Base-by-base conservation (phyloP, 1,284 basidiomycete genomes). In the Pseudozyma sp. region DNA sequence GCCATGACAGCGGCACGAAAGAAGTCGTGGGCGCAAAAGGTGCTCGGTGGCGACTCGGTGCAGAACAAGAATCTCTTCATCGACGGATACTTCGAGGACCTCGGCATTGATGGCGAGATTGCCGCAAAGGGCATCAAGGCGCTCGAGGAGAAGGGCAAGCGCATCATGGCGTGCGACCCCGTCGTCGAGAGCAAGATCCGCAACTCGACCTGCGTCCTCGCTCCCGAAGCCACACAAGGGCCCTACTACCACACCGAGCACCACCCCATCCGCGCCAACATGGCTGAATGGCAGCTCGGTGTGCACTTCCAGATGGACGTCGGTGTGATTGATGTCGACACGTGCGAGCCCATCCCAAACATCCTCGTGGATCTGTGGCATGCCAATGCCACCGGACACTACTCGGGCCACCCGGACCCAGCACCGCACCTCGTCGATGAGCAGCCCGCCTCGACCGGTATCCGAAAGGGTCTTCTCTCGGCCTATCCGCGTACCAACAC, bases 301-400 rank as follows among this genome's bases (percentile, higher is more conserved):
- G 81, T 89, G 7, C 81, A 85, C 34, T 85, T 89, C 75, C 68
- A 75, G 60, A 86, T 91, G 68, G 89, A 92, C 74, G 90, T 92
- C 43, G 90, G 90, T 34, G 88, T 91, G 8, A 90, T 92, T 61
- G 90, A 92, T 75, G 88, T 91, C 8, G 88, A 90, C 73, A 91
- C 90, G 1, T 92, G 91, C 85, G 85, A 89, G 75, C 90, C 91
- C 17, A 85, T 91, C 0, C 87, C 88, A 4, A 88, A 90, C 79
- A 89, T 89, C 39, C 87, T 92, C 31, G 90, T 92, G 24, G 91
- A 92, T 77, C 88, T 92, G 44, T 92, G 91, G 91, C 83, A 84
- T 51, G 84, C 85, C 79, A 82, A 75, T 56, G 77, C 72, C 14
- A 71, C 66, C 7, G 72, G 71, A n/a, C 84, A 86, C 77, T 87